Percentiles rank a stretch among this genome's conserved stretches.
phyloP scores from a whole-genome alignment of 2,329 filamentous ascomycete species.

The Alternaria arborescens region DNA sequence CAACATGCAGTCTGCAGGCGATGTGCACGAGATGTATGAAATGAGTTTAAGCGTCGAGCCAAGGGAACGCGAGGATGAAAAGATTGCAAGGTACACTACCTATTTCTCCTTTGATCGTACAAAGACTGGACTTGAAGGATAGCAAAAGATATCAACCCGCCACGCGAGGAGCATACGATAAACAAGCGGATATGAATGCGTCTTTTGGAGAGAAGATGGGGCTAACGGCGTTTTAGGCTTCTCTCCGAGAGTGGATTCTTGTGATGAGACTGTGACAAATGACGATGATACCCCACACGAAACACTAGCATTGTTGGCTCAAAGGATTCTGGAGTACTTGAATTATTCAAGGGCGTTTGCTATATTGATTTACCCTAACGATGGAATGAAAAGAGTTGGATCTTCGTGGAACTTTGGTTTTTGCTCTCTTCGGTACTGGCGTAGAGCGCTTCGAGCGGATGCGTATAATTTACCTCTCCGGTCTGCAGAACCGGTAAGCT shows the following conservation, averaged over 20 bases:
- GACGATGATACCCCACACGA: slow-evolving; percentile 46
- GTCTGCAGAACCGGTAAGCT: not conserved
- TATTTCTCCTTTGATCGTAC: slow-evolving; percentile 20
- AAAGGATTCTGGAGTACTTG: slow-evolving; percentile 19
- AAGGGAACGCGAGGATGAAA: slow-evolving; percentile 96
- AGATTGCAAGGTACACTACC: slow-evolving; percentile 86
- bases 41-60: slow-evolving; percentile 93
- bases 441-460: slow-evolving; percentile 4
- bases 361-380: slow-evolving; percentile 5
- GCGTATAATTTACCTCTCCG: not conserved
- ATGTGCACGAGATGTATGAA: slow-evolving; percentile 99
- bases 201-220: slow-evolving; percentile 8
- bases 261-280: slow-evolving; percentile 45
- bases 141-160: not conserved
- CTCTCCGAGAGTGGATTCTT: slow-evolving; percentile 65
- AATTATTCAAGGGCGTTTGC: slow-evolving; percentile 9
- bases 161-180: not conserved
- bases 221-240: slow-evolving; percentile 52
- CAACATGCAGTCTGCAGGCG: slow-evolving; percentile 93
- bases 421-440: not conserved
- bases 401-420: not conserved
- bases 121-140: slow-evolving; percentile 4
- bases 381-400: slow-evolving; percentile 13
- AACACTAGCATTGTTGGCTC: slow-evolving; percentile 30
- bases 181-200: slow-evolving; percentile 6